Base-by-base conservation (phyloP, 352 stramenopile genomes). In the Phytophthora fragariaefolia region DNA sequence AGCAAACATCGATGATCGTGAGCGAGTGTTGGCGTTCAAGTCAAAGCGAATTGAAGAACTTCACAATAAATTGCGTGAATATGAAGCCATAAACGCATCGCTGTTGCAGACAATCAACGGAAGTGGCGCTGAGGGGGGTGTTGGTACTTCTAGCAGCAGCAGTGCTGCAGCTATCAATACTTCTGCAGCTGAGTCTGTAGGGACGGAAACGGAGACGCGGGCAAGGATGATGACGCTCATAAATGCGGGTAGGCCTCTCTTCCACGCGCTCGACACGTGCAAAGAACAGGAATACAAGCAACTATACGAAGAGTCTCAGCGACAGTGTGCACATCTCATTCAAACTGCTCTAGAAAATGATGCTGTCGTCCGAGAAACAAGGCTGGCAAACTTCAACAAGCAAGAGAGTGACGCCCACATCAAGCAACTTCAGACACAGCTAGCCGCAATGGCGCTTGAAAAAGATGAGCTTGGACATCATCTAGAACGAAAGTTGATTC, bases 1-100 rank as follows among this genome's bases (percentile, higher is more conserved):
- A 1, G 59, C 59, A 15, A 89, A 89, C 46, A 87, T 92, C 38
- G 77, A 87, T 4, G 83, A 92, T 60, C 83, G 83, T 10, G 81
- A 90, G 64, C 79, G 83, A 20, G 81, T 90, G 22, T 34, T 92
- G 28, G 71, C 80, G 7, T 89, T 88, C 62, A 90, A 89, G 36
- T 76, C 80, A 1, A 92, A 90, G 48, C 75, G 80, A 2, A 84
- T 90, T 10, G 79, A 92, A 23, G 81, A 90, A 36, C 53, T 90
- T 0, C 57, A 80, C n/a, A 58, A 61, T 18, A 89, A 87, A 51
- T 42, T 85, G 2, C 69, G 74, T 10, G 76, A 89, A 15, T 74
- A 61, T 43, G 80, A 91, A 57, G 69, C 74, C 7, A 78, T 86
- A 46, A 89, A 89, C 52, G 53, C 51, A 4, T 87, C 76, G 0